Evolutionary conservation across 1,139 yeast genomes (phyloP).

Genomic region (Barnettozyma hawaiiensis): DNA sequence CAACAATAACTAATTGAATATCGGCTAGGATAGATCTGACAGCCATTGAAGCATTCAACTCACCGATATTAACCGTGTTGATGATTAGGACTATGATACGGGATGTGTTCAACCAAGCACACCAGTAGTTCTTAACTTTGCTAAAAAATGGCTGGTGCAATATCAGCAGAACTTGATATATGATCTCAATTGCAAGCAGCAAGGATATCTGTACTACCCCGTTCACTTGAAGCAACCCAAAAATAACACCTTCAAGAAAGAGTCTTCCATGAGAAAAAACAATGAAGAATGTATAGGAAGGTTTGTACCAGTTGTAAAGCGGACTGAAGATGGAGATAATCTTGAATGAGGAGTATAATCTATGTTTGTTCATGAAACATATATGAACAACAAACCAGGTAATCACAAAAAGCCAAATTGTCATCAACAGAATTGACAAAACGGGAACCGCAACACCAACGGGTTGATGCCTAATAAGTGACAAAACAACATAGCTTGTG

Average conservation of each 20-base stretch:
- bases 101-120: constrained; percentile 1
- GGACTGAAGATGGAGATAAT: constrained; percentile 44
- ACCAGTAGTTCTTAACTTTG: constrained; percentile 12
- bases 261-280: constrained; percentile 33
- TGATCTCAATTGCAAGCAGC: constrained; percentile 35
- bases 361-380: constrained; percentile 17
- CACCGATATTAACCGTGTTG: constrained; percentile 7
- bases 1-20: constrained; percentile 10
- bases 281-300: constrained; percentile 37
- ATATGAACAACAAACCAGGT: constrained; percentile 32
- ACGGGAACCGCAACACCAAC: constrained; percentile 11
- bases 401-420: constrained; percentile 26
- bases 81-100: constrained; percentile 6
- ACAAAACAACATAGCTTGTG: constrained; percentile 35
- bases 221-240: constrained; percentile 39
- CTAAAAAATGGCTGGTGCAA: constrained; percentile 36
- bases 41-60: not conserved
- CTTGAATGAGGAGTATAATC: constrained; percentile 43
- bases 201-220: constrained; percentile 42
- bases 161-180: constrained; percentile 32
- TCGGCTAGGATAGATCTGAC: constrained; percentile 10
- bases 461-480: constrained; percentile 3
- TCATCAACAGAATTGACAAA: constrained; percentile 33
- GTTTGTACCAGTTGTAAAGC: constrained; percentile 41
- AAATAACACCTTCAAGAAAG: constrained; percentile 34